These are phyloP conservation scores for Ascochyta clinopodiicola DNA, from an alignment of 2,329 filamentous ascomycete genomes.

Conservation along the genomic window DNA sequence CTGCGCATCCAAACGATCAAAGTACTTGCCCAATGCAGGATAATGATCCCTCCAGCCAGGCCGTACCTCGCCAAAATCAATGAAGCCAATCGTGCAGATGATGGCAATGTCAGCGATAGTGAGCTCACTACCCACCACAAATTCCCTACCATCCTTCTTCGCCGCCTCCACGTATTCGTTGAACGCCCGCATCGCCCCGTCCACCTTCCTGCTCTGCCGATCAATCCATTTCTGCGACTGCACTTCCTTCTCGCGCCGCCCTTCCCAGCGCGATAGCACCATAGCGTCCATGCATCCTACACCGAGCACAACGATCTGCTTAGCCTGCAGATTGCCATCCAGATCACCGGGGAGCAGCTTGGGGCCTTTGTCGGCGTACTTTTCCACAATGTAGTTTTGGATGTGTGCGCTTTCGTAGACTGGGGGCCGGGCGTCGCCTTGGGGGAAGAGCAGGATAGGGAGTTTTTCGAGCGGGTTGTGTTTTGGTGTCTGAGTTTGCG, in stretches of 20 bases:
- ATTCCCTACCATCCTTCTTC: constrained; percentile 14
- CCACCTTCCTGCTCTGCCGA: constrained; percentile 22
- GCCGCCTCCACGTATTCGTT: constrained; percentile 11
- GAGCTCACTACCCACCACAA: constrained; percentile 19
- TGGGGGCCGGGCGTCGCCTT: constrained; percentile 10
- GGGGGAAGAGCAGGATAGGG: constrained; percentile 44
- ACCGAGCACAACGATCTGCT: constrained; percentile 22
- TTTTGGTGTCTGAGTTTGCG: constrained; percentile 46
- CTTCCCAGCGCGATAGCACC: constrained; percentile 21
- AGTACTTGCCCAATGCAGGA: constrained; percentile 16
- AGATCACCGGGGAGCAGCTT: constrained; percentile 17
- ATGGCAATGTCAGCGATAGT: constrained; percentile 27
- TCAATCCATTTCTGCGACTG: constrained; percentile 19
- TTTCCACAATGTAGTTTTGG: constrained; percentile 24
- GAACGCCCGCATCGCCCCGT: constrained; percentile 22
- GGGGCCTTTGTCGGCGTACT: constrained; percentile 19
- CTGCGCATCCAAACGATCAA: constrained; percentile 16
- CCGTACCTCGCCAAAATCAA: constrained; percentile 17
- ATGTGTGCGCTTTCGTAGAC: constrained; percentile 29
- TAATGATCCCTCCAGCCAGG: constrained; percentile 19
- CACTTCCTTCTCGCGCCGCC: constrained; percentile 10
- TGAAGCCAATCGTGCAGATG: constrained; percentile 17
- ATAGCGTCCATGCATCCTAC: constrained; percentile 27
- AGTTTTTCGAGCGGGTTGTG: constrained; percentile 53
- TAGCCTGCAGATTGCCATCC: constrained; percentile 16